Evolutionary conservation across 2,329 filamentous ascomycete species (phyloP).

Genomic region (Xylariaceae sp.): DNA sequence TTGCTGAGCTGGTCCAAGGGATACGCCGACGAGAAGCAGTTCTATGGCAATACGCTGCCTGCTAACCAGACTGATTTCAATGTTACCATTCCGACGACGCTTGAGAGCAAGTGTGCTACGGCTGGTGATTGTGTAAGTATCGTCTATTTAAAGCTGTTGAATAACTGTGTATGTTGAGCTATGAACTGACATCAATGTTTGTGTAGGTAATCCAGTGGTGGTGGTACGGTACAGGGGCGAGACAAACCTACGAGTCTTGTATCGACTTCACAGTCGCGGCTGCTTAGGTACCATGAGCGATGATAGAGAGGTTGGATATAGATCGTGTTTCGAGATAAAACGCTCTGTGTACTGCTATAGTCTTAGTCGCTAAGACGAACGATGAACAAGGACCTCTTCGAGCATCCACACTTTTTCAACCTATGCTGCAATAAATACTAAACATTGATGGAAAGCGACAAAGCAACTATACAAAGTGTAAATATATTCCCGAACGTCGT

Average conservation of each 20-base stretch:
- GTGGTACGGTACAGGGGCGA: constrained; percentile 42
- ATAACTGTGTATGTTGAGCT: not conserved
- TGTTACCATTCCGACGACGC: constrained; percentile 38
- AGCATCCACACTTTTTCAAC: constrained; percentile 11
- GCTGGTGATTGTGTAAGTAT: constrained; percentile 41
- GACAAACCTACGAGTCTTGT: constrained; percentile 41
- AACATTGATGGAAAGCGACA: constrained; percentile 32
- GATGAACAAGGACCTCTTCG: constrained; percentile 5
- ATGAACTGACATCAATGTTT: constrained; percentile 1
- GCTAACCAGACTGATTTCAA: constrained; percentile 41
- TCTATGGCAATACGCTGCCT: constrained; percentile 37
- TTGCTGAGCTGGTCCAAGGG: constrained; percentile 40
- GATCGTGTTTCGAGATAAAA: constrained; percentile 3
- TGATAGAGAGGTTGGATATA: too few relatives aligned
- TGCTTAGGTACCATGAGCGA: constrained; percentile 10
- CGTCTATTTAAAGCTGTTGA: not conserved
- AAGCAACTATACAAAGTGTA: constrained; percentile 41
- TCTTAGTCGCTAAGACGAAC: constrained; percentile 12
- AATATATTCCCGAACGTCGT: constrained; percentile 40
- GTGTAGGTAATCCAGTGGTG: constrained; percentile 42
- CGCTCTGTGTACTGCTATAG: constrained; percentile 1
- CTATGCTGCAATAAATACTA: constrained; percentile 34
- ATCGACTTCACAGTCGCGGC: constrained; percentile 39
- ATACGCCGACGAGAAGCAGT: constrained; percentile 41
- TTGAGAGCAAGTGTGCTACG: constrained; percentile 36